A percentile compares a stretch with the other conserved stretches of the same genome.
These are phyloP conservation scores for Boletales sp. DNA, from an alignment of 768 basidiomycete genomes.

Conservation along the genomic window DNA sequence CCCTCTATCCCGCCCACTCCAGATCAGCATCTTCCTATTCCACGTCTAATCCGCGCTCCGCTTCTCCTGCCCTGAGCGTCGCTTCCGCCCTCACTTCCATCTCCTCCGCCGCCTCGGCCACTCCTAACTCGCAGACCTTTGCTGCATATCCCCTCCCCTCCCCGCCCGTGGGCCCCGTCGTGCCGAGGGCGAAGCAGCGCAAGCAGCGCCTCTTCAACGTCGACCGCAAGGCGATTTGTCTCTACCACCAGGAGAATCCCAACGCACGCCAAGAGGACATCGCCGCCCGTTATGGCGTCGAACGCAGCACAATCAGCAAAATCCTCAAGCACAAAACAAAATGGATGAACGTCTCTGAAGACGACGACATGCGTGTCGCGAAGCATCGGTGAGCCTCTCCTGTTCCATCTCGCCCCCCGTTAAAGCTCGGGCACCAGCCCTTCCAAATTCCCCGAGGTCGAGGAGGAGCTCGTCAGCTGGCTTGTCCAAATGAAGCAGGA, in stretches of 20 bases:
- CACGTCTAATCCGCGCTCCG: constrained; percentile 47
- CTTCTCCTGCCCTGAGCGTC: constrained; percentile 62
- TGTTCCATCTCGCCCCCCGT: constrained; percentile 3
- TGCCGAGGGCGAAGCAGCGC: constrained; percentile 47
- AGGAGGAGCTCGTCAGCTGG: constrained; percentile 59
- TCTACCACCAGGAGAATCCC: constrained; percentile 59
- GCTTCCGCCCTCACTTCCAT: constrained; percentile 52
- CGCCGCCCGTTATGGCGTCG: constrained; percentile 69
- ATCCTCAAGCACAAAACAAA: constrained; percentile 81
- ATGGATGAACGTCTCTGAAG: constrained; percentile 69
- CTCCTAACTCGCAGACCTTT: constrained; percentile 29
- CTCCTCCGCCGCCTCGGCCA: constrained; percentile 37
- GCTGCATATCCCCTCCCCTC: constrained; percentile 28
- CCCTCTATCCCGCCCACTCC: constrained; percentile 42
- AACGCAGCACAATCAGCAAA: constrained; percentile 92
- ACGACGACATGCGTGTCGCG: constrained; percentile 55
- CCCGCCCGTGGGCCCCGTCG: constrained; percentile 27
- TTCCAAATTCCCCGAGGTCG: constrained; percentile 79
- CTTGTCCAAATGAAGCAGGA: constrained; percentile 51
- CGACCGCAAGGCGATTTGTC: constrained; percentile 74
- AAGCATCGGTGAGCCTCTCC: constrained; percentile 57
- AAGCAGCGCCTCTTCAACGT: constrained; percentile 74
- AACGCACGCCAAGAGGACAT: constrained; percentile 82
- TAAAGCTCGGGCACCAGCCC: constrained; percentile 42
- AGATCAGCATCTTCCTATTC: constrained; percentile 43